phyloP scores from a whole-genome alignment of 2,329 filamentous ascomycete species.

The Tolypocladium pustulatum region DNA sequence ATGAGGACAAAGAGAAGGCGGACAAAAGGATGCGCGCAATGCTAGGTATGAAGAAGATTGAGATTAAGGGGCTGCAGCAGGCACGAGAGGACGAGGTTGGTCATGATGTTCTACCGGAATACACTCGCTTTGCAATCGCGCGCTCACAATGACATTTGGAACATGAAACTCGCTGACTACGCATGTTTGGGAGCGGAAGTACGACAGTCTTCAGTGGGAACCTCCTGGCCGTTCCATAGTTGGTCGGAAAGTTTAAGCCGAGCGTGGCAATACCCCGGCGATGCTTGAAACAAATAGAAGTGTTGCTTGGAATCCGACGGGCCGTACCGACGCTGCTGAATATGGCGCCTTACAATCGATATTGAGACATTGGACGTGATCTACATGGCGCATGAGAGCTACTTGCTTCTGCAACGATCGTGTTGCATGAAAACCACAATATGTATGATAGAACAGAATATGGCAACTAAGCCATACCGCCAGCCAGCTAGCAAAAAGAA shows the following conservation, averaged over 20 bases:
- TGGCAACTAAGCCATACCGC: background rate
- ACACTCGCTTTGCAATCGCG: too few relatives aligned
- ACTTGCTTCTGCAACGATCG: background rate
- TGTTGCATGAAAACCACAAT: background rate
- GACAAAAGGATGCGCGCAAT: slow-evolving; percentile 22
- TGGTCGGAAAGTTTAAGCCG: background rate
- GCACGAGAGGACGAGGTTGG: slow-evolving; percentile 8
- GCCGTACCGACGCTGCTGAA: background rate
- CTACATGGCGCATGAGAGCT: too few relatives aligned
- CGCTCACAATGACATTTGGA: background rate
- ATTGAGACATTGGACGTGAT: background rate
- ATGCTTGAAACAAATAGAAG: background rate
- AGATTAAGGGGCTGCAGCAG: slow-evolving; percentile 25
- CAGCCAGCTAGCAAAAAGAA: background rate
- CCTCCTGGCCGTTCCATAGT: background rate
- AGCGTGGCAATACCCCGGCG: background rate
- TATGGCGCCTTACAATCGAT: background rate
- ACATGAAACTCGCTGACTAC: too few relatives aligned
- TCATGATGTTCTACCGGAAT: too few relatives aligned
- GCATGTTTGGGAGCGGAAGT: background rate
- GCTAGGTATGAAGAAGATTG: slow-evolving; percentile 32
- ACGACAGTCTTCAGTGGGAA: background rate
- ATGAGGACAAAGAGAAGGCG: slow-evolving; percentile 22
- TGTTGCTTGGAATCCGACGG: background rate
- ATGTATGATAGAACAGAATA: background rate